Evolutionary conservation across 2,329 filamentous ascomycete genomes (phyloP), one percentile per base, ranked within the genome.

Genomic region (Arthroderma sp.): DNA sequence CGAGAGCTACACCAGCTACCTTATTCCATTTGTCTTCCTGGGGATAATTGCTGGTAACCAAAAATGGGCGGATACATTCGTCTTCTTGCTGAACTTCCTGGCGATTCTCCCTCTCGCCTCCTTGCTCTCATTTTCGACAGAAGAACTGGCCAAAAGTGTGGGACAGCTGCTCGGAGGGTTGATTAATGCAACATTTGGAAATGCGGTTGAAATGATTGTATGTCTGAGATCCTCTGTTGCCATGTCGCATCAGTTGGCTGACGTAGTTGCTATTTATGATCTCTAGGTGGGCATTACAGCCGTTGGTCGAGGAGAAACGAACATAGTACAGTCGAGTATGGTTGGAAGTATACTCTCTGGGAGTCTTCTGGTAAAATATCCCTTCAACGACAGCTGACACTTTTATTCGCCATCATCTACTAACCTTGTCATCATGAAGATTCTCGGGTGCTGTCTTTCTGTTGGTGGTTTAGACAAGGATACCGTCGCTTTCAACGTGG

Each of bases 341-440:
- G 79, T 96, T 30, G 89, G 89, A 39, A 93, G 85, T 57, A 94
- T 96, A 55, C 72, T 96, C 34, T 95, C 89, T 52, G 96, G 96
- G 64, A 81, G 95, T 51, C 74, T 96, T 5, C 77, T 96, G 27
- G 89, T 87, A 22, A 22, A 22, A 22, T 22, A 22, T 22, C 15
- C 15, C 15, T 22, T 22, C 2, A 22, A 22, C 15, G 15, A 22
- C 15, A 22, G 15, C 15, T 22, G 3, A 22, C 15, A 22, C 15
- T 22, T 22, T 22, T 22, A 3, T 22, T 22, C 15, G 15, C 15
- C 15, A 22, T 22, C 15, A 22, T 22, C 15, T 22, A 22, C 15
- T 22, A 22, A 22, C 15, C 15, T 22, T 22, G 15, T 22, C 3
- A 22, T 22, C 15, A 22, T 22, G 15, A 22, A 22, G 15, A 22